Base-by-base conservation (phyloP, 352 stramenopile species). In the Globisporangium barbulae region DNA sequence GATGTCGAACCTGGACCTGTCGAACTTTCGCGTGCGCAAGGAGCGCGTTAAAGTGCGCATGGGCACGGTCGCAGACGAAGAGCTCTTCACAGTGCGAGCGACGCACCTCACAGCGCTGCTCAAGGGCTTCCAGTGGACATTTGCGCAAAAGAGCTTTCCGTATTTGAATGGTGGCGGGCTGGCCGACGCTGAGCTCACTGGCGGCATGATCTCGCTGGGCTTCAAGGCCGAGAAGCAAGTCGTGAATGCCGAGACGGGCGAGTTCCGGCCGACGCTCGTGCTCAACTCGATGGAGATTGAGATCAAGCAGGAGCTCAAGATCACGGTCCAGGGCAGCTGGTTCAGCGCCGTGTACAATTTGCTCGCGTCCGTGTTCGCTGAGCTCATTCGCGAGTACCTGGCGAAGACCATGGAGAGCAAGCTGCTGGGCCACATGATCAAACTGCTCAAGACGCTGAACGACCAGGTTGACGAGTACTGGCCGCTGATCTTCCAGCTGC, bases 261-360 rank as follows among this genome's bases (percentile, higher is more conserved):
- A 89, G 49, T 88, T 83, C 54, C 81, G 85, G 49, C 86, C 86
- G 6, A 81, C 76, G 15, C 57, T 94, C n/a, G 84, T 89, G 41
- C 65, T 94, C 6, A 89, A 90, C 53, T 93, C 86, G 52, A 91
- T 94, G 70, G 73, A 80, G 44, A 92, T 94, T 37, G 86, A 92
- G 39, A 94, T 94, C 55, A 83, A 83, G 12, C 74, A 93, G 42
- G 84, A 93, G 45, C 69, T 95, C 37, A 95, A 91, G 63, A 75
- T 95, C 57, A 86, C 74, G 0, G 79, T 95, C 2, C 82, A 95
- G 65, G 84, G 84, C 9, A 93, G 84, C 47, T 95, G 86, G 86
- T 95, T 95, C 68, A 93, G 84, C 53, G 76, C 83, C 8, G 71
- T 95, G 6, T 95, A 95, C 71, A 95, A 95, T 42, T 53, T 93